These are phyloP conservation scores for Quercus berberidifolia DNA, from an alignment of 306 rosid genomes.

Conservation along the genomic window DNA sequence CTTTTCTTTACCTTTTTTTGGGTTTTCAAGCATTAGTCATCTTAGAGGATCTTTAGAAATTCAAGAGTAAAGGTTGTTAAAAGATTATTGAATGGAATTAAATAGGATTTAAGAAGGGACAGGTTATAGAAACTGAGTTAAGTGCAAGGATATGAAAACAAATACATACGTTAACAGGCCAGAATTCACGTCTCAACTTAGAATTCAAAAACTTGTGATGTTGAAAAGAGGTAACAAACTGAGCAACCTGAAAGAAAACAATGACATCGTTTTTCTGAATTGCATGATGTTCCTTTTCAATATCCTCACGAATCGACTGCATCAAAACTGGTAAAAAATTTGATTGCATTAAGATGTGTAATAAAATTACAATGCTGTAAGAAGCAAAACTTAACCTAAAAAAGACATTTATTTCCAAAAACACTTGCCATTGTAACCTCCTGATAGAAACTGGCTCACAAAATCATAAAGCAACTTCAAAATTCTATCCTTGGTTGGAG, in stretches of 20 bases:
- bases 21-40: not conserved
- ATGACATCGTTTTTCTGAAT: constrained; percentile 64
- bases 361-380: constrained; percentile 14
- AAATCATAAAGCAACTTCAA: constrained; percentile 77
- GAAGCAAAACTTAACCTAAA: not conserved
- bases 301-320: constrained; percentile 74
- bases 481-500: constrained; percentile 57
- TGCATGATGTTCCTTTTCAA: constrained; percentile 77
- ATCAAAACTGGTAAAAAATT: constrained; percentile 59
- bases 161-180: constrained; percentile 5
- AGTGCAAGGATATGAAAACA: not conserved
- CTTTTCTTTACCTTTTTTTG: not conserved
- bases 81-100: too few species aligned
- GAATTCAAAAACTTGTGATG: constrained; percentile 60
- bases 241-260: constrained; percentile 85
- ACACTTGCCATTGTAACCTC: constrained; percentile 73
- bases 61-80: too few species aligned
- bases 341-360: constrained; percentile 21
- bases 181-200: constrained; percentile 53
- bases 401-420: constrained; percentile 3
- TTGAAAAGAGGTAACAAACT: constrained; percentile 84
- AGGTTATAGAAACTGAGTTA: not conserved
- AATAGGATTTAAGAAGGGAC: too few species aligned
- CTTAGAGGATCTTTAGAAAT: too few species aligned
- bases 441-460: constrained; percentile 67